Evolutionary conservation across 306 rosid genomes (phyloP).

Genomic region (Pterocarpus santalinus): DNA sequence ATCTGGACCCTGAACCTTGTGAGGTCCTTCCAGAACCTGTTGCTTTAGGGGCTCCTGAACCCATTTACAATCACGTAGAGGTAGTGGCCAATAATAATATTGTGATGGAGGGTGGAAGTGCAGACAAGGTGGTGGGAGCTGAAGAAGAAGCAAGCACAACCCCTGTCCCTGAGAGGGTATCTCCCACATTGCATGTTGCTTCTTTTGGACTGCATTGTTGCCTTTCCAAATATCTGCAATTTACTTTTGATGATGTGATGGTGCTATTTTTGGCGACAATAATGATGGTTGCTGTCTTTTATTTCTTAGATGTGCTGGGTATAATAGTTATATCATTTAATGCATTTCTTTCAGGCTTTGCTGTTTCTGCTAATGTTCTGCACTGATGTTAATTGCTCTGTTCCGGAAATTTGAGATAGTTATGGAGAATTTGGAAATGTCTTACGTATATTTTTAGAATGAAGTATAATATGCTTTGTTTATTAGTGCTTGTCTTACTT

Average conservation of each 20-base stretch:
- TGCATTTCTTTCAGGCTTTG: conserved; percentile 1
- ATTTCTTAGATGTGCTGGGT: conserved; percentile 9
- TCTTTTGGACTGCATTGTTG: conserved; percentile 38
- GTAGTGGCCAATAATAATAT: conserved; percentile 77
- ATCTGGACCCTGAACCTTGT: conserved; percentile 84
- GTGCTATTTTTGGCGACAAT: conserved; percentile 31
- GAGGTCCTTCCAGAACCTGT: conserved; percentile 71
- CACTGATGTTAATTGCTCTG: conserved; percentile 26
- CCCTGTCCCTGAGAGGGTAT: conserved; percentile 93
- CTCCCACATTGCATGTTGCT: conserved; percentile 32
- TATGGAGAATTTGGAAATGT: not conserved
- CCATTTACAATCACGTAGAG: conserved; percentile 62
- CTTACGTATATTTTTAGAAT: conserved; percentile 7
- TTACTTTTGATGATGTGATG: conserved; percentile 35
- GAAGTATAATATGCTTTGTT: conserved; percentile 12
- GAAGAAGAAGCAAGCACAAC: conserved; percentile 85
- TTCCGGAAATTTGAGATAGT: conserved; percentile 26
- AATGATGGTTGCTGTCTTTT: conserved; percentile 15
- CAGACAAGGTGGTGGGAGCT: conserved; percentile 72
- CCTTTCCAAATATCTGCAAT: conserved; percentile 13
- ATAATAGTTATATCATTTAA: conserved; percentile 7
- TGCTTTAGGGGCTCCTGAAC: conserved; percentile 73
- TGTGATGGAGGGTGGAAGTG: conserved; percentile 85
- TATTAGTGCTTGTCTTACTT: conserved; percentile 2
- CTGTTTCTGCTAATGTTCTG: conserved; percentile 15